Conservation (phyloP, 441 rosid species). For the Brassica hybrid region DNA sequence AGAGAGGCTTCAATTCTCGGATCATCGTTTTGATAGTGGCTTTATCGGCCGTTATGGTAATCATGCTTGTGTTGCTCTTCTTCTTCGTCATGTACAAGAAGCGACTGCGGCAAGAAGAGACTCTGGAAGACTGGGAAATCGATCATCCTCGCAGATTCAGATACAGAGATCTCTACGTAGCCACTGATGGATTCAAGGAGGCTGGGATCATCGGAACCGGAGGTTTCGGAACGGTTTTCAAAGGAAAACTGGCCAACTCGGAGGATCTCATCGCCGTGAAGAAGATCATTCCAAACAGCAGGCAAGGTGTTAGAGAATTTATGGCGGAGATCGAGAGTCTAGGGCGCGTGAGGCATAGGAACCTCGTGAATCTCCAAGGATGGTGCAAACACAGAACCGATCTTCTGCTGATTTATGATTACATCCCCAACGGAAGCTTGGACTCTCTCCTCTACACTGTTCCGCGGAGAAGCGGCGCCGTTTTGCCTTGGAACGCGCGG, state of each 20-base stretch:
- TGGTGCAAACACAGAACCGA: not conserved
- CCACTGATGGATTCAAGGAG: slow-evolving; percentile 68
- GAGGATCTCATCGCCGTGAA: too few species aligned
- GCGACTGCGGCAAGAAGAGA: slow-evolving; percentile 42
- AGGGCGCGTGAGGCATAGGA: not conserved
- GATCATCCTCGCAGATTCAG: slow-evolving; percentile 78
- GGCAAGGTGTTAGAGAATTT: too few species aligned
- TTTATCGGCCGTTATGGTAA: slow-evolving; percentile 42
- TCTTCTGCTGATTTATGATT: not conserved
- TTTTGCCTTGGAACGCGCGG: not conserved
- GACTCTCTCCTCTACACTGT: not conserved
- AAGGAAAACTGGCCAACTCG: slow-evolving; percentile 49
- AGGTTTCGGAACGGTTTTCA: slow-evolving; percentile 76
- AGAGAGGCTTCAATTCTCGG: slow-evolving; percentile 34
- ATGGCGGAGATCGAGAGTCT: not conserved
- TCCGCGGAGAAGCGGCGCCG: not conserved
- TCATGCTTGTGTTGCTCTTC: slow-evolving; percentile 46
- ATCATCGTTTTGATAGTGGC: slow-evolving; percentile 51
- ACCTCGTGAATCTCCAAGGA: not conserved
- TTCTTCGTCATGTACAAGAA: slow-evolving; percentile 37
- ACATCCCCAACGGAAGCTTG: slow-evolving; percentile 2
- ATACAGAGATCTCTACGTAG: slow-evolving; percentile 63
- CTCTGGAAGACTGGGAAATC: slow-evolving; percentile 76
- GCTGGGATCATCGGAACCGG: slow-evolving; percentile 68
- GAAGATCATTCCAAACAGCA: too few species aligned